Evolutionary conservation across 208 protist genomes (phyloP).

Genomic region (Acanthamoeba lenticulata): DNA sequence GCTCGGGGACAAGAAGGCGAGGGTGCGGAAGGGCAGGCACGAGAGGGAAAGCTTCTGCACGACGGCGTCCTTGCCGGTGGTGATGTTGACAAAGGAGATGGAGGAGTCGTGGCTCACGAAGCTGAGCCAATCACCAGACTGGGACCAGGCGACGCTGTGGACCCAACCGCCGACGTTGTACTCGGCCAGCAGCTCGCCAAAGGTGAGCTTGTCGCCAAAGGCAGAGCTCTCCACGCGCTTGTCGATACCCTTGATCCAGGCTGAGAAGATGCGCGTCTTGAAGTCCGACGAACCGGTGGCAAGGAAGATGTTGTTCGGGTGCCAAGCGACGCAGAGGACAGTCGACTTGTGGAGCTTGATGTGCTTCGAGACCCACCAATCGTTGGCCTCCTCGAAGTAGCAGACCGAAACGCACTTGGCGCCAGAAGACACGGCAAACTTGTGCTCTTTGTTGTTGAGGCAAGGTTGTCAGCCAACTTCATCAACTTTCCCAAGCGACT

Average conservation of each 20-base stretch:
- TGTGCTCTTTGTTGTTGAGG: slow-evolving; percentile 80
- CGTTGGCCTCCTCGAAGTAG: slow-evolving; percentile 92
- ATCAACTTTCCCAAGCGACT: neutral
- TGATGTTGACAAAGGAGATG: slow-evolving; percentile 79
- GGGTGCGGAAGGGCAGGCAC: slow-evolving; percentile 77
- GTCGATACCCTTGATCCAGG: slow-evolving; percentile 87
- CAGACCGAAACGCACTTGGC: slow-evolving; percentile 90
- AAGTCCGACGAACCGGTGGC: slow-evolving; percentile 89
- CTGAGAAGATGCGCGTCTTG: slow-evolving; percentile 87
- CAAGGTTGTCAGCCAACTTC: neutral
- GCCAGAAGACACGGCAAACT: slow-evolving; percentile 92
- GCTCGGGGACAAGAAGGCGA: slow-evolving; percentile 76
- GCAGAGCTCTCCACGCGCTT: slow-evolving; percentile 45
- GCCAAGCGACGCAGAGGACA: slow-evolving; percentile 89
- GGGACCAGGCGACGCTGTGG: slow-evolving; percentile 85
- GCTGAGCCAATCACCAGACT: slow-evolving; percentile 85
- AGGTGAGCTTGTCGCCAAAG: slow-evolving; percentile 79
- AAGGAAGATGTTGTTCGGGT: slow-evolving; percentile 89
- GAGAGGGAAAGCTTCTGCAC: slow-evolving; percentile 64
- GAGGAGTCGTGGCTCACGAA: slow-evolving; percentile 83
- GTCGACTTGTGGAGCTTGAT: slow-evolving; percentile 89
- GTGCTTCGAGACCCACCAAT: slow-evolving; percentile 94
- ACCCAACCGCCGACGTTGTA: slow-evolving; percentile 86
- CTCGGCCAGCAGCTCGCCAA: slow-evolving; percentile 85
- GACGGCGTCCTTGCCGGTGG: slow-evolving; percentile 23